Percentiles rank a stretch among this genome's conserved stretches.
Conservation (phyloP, 495 filamentous ascomycete species). For the Rhizodiscina lignyota region DNA sequence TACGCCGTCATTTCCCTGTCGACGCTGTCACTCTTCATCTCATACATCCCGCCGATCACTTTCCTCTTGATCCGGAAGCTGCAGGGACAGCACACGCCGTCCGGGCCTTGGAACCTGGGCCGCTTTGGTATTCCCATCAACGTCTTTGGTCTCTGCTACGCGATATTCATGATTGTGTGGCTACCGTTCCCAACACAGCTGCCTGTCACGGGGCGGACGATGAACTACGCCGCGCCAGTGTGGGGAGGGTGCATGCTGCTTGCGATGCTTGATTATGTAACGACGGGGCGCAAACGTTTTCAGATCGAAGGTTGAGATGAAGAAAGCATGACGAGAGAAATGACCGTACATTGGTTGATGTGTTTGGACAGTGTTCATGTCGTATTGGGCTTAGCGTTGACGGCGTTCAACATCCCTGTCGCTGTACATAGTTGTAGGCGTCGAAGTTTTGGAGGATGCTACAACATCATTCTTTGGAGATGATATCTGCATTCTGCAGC, state of each 20-base stretch:
- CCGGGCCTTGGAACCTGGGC: slow-evolving; percentile 15
- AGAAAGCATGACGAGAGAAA: no score
- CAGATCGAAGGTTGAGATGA: no score
- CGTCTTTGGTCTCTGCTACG: slow-evolving; percentile 24
- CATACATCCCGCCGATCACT: slow-evolving; percentile 31
- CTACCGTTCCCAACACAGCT: slow-evolving; percentile 27
- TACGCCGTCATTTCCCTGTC: slow-evolving; percentile 33
- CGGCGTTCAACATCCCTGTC: no score
- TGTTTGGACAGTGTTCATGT: no score
- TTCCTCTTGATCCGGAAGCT: slow-evolving; percentile 20
- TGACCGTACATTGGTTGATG: no score
- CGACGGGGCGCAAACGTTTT: slow-evolving; percentile 12
- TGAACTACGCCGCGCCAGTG: slow-evolving; percentile 28
- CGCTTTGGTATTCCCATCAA: slow-evolving; percentile 25
- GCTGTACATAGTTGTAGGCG: no score
- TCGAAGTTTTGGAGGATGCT: no score
- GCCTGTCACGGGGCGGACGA: slow-evolving; percentile 26
- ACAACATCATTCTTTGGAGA: no score
- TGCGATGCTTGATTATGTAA: slow-evolving; percentile 13
- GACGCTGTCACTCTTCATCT: slow-evolving; percentile 30
- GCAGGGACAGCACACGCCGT: slow-evolving; percentile 14
- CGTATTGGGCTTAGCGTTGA: no score
- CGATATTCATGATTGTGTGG: slow-evolving; percentile 26
- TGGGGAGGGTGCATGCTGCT: slow-evolving; percentile 8
- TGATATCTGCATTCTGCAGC: no score